Evolutionary conservation across 2,329 filamentous ascomycete species (phyloP).

Genomic region (Xylaria arbuscula): DNA sequence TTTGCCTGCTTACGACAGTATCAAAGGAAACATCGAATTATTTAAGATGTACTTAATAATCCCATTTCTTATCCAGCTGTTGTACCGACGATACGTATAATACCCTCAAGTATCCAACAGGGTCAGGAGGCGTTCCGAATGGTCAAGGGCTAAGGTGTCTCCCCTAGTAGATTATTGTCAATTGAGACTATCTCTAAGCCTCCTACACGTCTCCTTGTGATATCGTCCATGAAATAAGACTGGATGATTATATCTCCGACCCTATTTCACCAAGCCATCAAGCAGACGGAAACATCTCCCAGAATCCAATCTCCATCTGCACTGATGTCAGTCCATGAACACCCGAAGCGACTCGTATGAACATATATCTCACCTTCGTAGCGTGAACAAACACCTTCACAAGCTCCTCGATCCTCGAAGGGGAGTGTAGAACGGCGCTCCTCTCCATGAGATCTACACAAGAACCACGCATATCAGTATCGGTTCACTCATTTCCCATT

Average conservation of each 20-base stretch:
- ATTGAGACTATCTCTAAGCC: too few relatives aligned
- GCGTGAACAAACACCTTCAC: constrained; percentile 86
- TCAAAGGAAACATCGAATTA: too few relatives aligned
- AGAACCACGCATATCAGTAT: constrained; percentile 4
- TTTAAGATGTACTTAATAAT: neutral
- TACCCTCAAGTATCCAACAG: too few relatives aligned
- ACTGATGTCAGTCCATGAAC: constrained; percentile 34
- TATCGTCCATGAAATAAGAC: neutral
- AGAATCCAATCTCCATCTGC: constrained; percentile 66
- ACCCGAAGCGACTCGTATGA: neutral
- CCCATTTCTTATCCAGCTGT: too few relatives aligned
- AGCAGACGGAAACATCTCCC: constrained; percentile 62
- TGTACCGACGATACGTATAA: too few relatives aligned
- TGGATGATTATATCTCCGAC: neutral
- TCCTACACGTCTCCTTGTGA: neutral
- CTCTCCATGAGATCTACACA: constrained; percentile 77
- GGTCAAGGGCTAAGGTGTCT: too few relatives aligned
- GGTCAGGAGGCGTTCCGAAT: too few relatives aligned
- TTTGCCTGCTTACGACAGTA: too few relatives aligned
- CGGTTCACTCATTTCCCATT: neutral
- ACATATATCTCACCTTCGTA: constrained; percentile 72
- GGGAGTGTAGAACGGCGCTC: constrained; percentile 77
- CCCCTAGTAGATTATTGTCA: too few relatives aligned
- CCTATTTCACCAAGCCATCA: neutral
- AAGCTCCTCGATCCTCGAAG: constrained; percentile 81